Evolutionary conservation across 352 stramenopile genomes (phyloP).

Genomic region (Phytophthora aleatoria): DNA sequence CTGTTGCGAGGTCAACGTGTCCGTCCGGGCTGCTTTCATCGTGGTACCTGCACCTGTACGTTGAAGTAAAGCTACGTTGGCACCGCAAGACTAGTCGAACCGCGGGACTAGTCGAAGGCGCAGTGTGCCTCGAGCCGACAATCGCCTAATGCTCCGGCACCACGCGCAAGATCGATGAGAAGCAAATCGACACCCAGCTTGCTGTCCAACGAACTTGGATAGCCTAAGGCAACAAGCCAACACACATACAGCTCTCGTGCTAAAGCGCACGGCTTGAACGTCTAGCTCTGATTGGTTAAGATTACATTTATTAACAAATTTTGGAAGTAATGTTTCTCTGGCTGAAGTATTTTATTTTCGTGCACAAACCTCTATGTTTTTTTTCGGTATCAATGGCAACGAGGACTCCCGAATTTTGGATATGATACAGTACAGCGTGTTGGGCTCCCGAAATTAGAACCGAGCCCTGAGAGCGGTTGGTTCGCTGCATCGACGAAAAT

Average conservation of each 20-base stretch:
- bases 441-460: neutral
- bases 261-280: neutral
- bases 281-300: neutral
- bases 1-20: slow-evolving; percentile 27
- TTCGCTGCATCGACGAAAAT: too few species aligned
- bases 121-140: slow-evolving; percentile 2
- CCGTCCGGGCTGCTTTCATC: slow-evolving; percentile 32
- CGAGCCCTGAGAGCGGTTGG: neutral
- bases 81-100: slow-evolving; percentile 7
- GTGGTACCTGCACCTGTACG: slow-evolving; percentile 23
- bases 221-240: slow-evolving; percentile 21
- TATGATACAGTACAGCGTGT: neutral
- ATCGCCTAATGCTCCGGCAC: slow-evolving; percentile 23
- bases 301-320: too few species aligned
- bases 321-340: too few species aligned
- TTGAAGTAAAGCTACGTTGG: slow-evolving; percentile 9
- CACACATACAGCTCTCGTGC: slow-evolving; percentile 2
- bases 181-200: slow-evolving; percentile 6
- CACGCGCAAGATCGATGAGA: slow-evolving; percentile 4
- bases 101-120: slow-evolving; percentile 6
- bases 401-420: too few species aligned
- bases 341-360: too few species aligned
- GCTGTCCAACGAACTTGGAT: slow-evolving; percentile 28
- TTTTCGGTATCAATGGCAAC: too few species aligned
- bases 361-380: too few species aligned